phyloP scores from a whole-genome alignment of 1,139 yeast species.

The Geotrichum phurueaensis region DNA sequence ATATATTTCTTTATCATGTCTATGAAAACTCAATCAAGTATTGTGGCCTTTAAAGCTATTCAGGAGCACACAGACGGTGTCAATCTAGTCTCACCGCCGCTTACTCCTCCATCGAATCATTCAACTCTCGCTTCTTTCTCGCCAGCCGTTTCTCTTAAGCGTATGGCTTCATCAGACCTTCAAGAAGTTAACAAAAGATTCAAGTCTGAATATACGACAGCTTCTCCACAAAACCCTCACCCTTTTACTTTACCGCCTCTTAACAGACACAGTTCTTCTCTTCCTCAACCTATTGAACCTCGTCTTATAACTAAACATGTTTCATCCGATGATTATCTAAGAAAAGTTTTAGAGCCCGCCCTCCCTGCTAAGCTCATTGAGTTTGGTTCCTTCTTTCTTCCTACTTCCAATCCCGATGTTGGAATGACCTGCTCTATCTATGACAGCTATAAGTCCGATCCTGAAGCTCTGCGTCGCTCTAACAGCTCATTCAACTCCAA shows the following conservation, averaged over 20 bases:
- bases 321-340: constrained; percentile 4
- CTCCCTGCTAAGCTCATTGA: background rate
- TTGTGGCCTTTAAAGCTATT: background rate
- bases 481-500: background rate
- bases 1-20: background rate
- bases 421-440: background rate
- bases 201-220: background rate
- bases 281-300: background rate
- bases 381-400: constrained; percentile 8
- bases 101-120: constrained; percentile 7
- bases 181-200: background rate
- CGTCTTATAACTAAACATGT: background rate
- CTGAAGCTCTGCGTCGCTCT: background rate
- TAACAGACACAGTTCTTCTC: background rate
- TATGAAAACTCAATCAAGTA: background rate
- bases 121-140: constrained; percentile 5
- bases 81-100: constrained; percentile 9
- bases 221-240: constrained; percentile 2
- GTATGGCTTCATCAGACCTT: background rate
- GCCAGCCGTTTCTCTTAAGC: constrained; percentile 2
- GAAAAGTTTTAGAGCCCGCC: constrained; percentile 3
- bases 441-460: background rate
- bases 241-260: background rate
- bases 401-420: background rate
- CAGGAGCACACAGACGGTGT: background rate